Evolutionary conservation across 2,329 filamentous ascomycete genomes (phyloP).

Genomic region (Aspergillus sp.): DNA sequence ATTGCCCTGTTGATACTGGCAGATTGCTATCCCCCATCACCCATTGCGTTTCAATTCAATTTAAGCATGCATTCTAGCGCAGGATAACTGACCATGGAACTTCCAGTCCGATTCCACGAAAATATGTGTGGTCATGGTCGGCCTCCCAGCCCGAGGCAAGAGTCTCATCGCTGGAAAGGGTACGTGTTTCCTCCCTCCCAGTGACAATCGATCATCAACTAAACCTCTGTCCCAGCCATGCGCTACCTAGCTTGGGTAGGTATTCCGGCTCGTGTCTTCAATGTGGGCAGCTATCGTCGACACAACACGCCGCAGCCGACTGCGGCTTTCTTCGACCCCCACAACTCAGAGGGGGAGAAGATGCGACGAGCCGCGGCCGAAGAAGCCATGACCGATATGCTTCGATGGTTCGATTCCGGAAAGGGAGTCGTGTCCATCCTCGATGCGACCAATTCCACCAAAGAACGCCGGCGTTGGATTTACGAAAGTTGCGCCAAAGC

Average conservation of each 20-base stretch:
- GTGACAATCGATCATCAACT: neutral
- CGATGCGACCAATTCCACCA: slow-evolving; percentile 96
- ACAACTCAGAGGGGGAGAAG: slow-evolving; percentile 86
- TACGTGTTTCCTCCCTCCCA: slow-evolving; percentile 44
- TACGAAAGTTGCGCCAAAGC: slow-evolving; percentile 72
- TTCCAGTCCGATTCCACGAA: slow-evolving; percentile 92
- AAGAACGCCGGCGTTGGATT: slow-evolving; percentile 86
- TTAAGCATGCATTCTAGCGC: neutral
- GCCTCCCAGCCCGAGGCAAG: slow-evolving; percentile 91
- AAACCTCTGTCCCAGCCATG: slow-evolving; percentile 59
- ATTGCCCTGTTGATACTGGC: neutral
- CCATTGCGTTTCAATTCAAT: neutral
- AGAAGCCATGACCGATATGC: slow-evolving; percentile 89
- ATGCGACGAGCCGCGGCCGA: slow-evolving; percentile 85
- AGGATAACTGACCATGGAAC: slow-evolving; percentile 9
- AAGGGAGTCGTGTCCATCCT: slow-evolving; percentile 87
- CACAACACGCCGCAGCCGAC: slow-evolving; percentile 84
- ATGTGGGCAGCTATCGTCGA: slow-evolving; percentile 93
- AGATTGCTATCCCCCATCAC: neutral
- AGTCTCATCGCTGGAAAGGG: slow-evolving; percentile 97
- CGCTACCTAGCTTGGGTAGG: slow-evolving; percentile 97
- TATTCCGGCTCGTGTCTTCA: slow-evolving; percentile 91
- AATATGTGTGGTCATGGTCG: slow-evolving; percentile 99
- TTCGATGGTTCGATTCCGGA: slow-evolving; percentile 78
- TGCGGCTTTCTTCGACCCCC: slow-evolving; percentile 92